Conservation (phyloP, 257 asterid genomes). For the Eustoma russellianum region DNA sequence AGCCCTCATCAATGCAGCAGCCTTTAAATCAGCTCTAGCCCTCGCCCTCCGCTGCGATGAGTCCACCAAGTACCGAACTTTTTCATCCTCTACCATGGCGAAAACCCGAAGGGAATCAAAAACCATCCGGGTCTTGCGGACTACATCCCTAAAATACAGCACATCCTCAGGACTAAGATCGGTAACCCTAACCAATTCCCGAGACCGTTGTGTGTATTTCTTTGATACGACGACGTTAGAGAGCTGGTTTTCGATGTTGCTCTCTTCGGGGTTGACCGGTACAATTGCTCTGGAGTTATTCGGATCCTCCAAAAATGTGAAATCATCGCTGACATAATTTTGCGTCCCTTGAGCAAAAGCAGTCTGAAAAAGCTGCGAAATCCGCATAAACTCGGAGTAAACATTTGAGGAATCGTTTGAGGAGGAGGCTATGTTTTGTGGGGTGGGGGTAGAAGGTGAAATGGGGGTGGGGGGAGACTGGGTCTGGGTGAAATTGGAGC, state of each 20-base stretch:
- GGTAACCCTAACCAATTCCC: slow-evolving; percentile 68
- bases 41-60: slow-evolving; percentile 15
- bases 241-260: slow-evolving; percentile 19
- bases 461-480: slow-evolving; percentile 4
- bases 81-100: slow-evolving; percentile 39
- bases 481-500: neutral
- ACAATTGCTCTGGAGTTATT: slow-evolving; percentile 42
- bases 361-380: slow-evolving; percentile 38
- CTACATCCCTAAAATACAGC: slow-evolving; percentile 33
- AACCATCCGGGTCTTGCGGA: slow-evolving; percentile 54
- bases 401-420: slow-evolving; percentile 18
- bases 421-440: slow-evolving; percentile 3
- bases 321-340: slow-evolving; percentile 2
- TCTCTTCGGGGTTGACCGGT: slow-evolving; percentile 14
- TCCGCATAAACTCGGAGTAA: slow-evolving; percentile 40
- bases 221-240: slow-evolving; percentile 26
- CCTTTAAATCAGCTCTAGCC: slow-evolving; percentile 57
- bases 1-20: slow-evolving; percentile 50
- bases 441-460: slow-evolving; percentile 8
- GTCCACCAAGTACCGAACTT: neutral
- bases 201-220: slow-evolving; percentile 43
- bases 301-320: slow-evolving; percentile 15
- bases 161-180: slow-evolving; percentile 54
- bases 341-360: slow-evolving; percentile 23
- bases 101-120: slow-evolving; percentile 64